These are phyloP conservation scores for Strigomonas galati DNA, from an alignment of 208 protist genomes.

Conservation along the genomic window DNA sequence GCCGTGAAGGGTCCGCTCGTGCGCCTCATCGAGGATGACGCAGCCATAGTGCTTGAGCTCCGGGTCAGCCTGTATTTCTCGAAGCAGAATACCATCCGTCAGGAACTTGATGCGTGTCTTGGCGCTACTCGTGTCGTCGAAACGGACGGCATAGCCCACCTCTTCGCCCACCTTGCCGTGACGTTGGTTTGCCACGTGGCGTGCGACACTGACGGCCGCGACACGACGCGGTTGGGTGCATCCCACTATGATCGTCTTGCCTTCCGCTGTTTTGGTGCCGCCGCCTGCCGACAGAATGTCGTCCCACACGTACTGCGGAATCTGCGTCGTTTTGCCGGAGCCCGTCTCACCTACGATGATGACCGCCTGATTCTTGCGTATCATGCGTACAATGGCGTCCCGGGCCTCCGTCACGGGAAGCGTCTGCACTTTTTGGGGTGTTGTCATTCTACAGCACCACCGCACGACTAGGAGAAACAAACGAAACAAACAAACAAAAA, in stretches of 20 bases:
- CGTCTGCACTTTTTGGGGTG: slow-evolving; percentile 5
- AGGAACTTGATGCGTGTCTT: slow-evolving; percentile 94
- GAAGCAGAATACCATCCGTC: slow-evolving; percentile 97
- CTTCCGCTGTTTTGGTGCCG: not conserved
- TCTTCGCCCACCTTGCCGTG: slow-evolving; percentile 68
- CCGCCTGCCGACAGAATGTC: slow-evolving; percentile 54
- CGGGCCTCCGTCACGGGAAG: slow-evolving; percentile 80
- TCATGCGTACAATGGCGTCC: slow-evolving; percentile 72
- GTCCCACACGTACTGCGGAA: slow-evolving; percentile 94
- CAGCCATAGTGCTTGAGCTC: slow-evolving; percentile 92
- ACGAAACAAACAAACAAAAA: not conserved
- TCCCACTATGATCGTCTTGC: slow-evolving; percentile 63
- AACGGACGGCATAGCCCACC: slow-evolving; percentile 93
- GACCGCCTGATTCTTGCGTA: slow-evolving; percentile 74
- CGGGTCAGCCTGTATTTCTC: slow-evolving; percentile 93
- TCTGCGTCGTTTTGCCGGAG: slow-evolving; percentile 92
- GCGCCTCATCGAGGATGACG: slow-evolving; percentile 99
- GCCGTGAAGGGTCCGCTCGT: slow-evolving; percentile 98
- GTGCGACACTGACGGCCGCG: slow-evolving; percentile 95
- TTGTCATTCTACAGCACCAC: not conserved
- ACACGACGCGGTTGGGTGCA: slow-evolving; percentile 97
- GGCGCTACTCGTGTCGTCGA: slow-evolving; percentile 89
- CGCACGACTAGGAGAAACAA: not conserved
- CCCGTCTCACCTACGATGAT: slow-evolving; percentile 94
- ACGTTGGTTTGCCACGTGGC: slow-evolving; percentile 92